Percentiles rank a stretch among this genome's conserved stretches.
phyloP scores from a whole-genome alignment of 2,329 filamentous ascomycete species.

The Ophiosphaerella herpotricha region DNA sequence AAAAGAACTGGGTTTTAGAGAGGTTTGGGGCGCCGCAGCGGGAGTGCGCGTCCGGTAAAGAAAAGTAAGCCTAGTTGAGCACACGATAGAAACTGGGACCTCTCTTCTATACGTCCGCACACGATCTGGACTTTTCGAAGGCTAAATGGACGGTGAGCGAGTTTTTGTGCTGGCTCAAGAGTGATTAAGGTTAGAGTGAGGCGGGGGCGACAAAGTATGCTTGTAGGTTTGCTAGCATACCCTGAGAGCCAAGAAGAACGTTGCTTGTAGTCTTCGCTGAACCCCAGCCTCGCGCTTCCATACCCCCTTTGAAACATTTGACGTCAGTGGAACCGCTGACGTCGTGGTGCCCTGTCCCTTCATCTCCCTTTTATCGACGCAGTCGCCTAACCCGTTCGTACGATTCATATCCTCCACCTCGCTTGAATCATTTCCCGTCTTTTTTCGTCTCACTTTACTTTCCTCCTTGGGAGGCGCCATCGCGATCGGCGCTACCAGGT shows the following conservation, averaged over 20 bases:
- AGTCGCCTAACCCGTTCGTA: not conserved
- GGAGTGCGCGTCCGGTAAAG: too few relatives aligned
- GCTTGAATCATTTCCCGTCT: not conserved
- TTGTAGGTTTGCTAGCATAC: too few relatives aligned
- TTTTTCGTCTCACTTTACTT: not conserved
- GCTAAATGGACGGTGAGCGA: not conserved
- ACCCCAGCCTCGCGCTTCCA: not conserved
- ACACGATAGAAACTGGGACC: too few relatives aligned
- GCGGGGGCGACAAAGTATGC: too few relatives aligned
- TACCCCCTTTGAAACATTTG: constrained; percentile 1
- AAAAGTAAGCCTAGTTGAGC: too few relatives aligned
- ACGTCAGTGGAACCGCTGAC: constrained; percentile 2
- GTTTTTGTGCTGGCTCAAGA: not conserved
- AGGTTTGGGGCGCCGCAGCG: too few relatives aligned
- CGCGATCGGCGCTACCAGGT: constrained; percentile 3
- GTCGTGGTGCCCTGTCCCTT: not conserved
- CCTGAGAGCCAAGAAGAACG: not conserved
- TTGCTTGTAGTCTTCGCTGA: not conserved
- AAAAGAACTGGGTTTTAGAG: too few relatives aligned
- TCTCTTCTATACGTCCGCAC: not conserved
- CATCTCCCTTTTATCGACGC: not conserved
- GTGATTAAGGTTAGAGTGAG: too few relatives aligned
- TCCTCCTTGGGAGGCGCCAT: constrained; percentile 2
- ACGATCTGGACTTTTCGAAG: not conserved
- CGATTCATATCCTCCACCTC: too few relatives aligned